Evolutionary conservation across 78 protist genomes (phyloP).

Genomic region (slime mould (Dictyostelium discoideum)): DNA sequence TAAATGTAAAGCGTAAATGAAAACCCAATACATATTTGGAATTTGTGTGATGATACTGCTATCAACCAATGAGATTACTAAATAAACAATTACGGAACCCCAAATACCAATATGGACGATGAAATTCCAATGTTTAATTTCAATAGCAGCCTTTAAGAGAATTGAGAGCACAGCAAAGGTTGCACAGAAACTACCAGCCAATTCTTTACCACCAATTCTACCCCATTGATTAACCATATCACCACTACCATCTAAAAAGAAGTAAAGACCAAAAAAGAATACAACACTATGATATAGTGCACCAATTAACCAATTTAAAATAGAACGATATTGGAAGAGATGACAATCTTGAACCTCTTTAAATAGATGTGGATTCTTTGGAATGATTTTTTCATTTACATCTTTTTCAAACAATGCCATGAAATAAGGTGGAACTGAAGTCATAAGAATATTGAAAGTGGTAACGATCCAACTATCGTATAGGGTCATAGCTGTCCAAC

Average conservation of each 20-base stretch:
- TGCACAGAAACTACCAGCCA: not conserved
- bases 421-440: slow-evolving; percentile 86
- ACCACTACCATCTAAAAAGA: not conserved
- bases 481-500: slow-evolving; percentile 79
- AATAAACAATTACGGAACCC: not conserved
- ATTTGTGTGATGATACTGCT: not conserved
- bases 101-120: not conserved
- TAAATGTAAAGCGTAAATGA: not conserved
- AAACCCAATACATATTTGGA: slow-evolving; percentile 19
- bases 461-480: slow-evolving; percentile 83
- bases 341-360: slow-evolving; percentile 55
- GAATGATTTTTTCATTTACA: slow-evolving; percentile 29
- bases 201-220: slow-evolving; percentile 20
- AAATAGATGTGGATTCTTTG: slow-evolving; percentile 33
- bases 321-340: not conserved
- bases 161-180: slow-evolving; percentile 16
- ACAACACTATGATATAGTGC: slow-evolving; percentile 28
- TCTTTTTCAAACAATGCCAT: slow-evolving; percentile 80
- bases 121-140: slow-evolving; percentile 45
- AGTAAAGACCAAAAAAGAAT: slow-evolving; percentile 10
- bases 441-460: slow-evolving; percentile 88
- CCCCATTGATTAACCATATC: slow-evolving; percentile 14
- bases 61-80: not conserved
- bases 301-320: slow-evolving; percentile 4
- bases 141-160: slow-evolving; percentile 7